Evolutionary conservation across 306 rosid species (phyloP).

Genomic region (Begonia peltatifolia): DNA sequence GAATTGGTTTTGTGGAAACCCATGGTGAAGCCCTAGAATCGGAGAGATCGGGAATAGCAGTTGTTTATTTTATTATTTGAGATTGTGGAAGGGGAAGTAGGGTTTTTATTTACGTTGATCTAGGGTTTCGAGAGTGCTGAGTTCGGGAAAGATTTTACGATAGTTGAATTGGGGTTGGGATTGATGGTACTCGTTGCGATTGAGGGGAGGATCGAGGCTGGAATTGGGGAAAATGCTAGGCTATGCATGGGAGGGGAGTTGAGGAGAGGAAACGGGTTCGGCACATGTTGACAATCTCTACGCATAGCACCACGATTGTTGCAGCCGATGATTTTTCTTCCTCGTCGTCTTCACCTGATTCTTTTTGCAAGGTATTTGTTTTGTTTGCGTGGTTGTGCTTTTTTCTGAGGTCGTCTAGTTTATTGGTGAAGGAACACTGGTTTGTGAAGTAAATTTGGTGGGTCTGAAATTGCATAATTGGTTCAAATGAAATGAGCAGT

Average conservation of each 20-base stretch:
- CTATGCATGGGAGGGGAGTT: conserved; percentile 54
- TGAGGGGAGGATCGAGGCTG: conserved; percentile 31
- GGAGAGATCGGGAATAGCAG: background rate
- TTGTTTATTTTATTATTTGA: background rate
- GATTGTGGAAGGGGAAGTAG: conserved; percentile 7
- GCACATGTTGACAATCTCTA: conserved; percentile 53
- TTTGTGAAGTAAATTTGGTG: background rate
- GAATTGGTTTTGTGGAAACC: conserved; percentile 7
- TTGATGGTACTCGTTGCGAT: conserved; percentile 29
- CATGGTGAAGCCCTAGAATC: conserved; percentile 3
- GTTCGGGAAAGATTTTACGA: conserved; percentile 8
- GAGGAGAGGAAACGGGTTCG: conserved; percentile 40
- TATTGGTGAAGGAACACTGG: background rate
- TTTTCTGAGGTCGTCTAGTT: background rate
- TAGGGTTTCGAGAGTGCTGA: conserved; percentile 17
- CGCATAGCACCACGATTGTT: conserved; percentile 23
- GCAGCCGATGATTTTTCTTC: conserved; percentile 34
- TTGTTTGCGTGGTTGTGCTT: background rate
- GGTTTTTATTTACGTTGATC: conserved; percentile 15
- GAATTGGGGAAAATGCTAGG: conserved; percentile 62
- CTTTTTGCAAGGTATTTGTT: conserved; percentile 34
- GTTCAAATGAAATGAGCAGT: no score
- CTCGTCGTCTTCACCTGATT: conserved; percentile 26
- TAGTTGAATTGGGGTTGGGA: conserved; percentile 13
- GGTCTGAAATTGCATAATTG: no score